Conservation (phyloP, 768 basidiomycete species). For the Brasilioporus rufonigricans region DNA sequence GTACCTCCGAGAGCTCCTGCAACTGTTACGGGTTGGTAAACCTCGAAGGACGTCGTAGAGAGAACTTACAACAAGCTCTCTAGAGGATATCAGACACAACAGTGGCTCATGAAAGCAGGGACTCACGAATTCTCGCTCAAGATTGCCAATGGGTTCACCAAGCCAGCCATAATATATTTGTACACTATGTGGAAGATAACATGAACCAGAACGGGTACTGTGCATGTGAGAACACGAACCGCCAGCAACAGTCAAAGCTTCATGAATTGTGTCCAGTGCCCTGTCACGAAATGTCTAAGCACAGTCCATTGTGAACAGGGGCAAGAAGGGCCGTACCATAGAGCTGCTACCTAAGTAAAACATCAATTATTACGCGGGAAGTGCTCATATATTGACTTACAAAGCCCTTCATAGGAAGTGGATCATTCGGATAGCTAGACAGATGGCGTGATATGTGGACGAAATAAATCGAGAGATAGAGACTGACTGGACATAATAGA, state of each 20-base stretch:
- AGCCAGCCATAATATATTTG: no score
- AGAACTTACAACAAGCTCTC: slow-evolving; percentile 7
- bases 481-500: slow-evolving; percentile 7
- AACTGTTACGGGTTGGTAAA: not conserved
- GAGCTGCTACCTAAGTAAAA: slow-evolving; percentile 1
- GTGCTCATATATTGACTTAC: not conserved
- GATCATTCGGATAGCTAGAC: not conserved
- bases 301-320: not conserved
- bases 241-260: no score
- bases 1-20: not conserved
- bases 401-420: not conserved
- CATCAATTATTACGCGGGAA: not conserved
- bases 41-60: not conserved
- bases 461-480: not conserved
- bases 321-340: slow-evolving; percentile 1
- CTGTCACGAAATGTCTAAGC: not conserved
- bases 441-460: not conserved
- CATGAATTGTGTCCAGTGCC: no score
- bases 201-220: no score
- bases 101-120: no score
- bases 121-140: slow-evolving; percentile 14
- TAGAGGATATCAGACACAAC: not conserved
- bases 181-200: no score
- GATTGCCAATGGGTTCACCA: no score
- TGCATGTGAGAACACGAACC: no score